Percentiles rank a stretch among this genome's conserved stretches.
Evolutionary conservation across 768 basidiomycete species (phyloP).

Genomic region (Glaciozyma martinii): DNA sequence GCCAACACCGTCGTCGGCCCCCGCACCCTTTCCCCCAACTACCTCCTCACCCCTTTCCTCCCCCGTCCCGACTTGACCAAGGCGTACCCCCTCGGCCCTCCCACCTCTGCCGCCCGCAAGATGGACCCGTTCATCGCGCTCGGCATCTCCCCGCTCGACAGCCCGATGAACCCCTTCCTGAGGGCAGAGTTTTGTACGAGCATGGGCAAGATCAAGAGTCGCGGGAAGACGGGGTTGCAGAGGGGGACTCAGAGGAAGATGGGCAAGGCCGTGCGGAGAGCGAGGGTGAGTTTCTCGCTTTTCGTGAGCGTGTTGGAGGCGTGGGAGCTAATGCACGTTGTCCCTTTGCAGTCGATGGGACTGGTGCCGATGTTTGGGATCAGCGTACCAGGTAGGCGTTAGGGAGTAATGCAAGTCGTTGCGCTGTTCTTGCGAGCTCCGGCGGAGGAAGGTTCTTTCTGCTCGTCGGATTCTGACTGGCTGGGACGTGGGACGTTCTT

Average conservation of each 20-base stretch:
- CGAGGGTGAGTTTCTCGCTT: slow-evolving; percentile 14
- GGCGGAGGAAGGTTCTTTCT: too few relatives aligned
- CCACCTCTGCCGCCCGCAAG: slow-evolving; percentile 10
- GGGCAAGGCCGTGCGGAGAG: slow-evolving; percentile 29
- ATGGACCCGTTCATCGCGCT: slow-evolving; percentile 27
- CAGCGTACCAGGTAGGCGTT: slow-evolving; percentile 8
- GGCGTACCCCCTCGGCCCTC: slow-evolving; percentile 29
- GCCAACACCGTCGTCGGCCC: slow-evolving; percentile 18
- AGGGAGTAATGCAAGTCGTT: neutral
- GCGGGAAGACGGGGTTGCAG: slow-evolving; percentile 29
- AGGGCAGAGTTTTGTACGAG: slow-evolving; percentile 21
- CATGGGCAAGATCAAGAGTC: slow-evolving; percentile 29
- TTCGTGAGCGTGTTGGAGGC: too few relatives aligned
- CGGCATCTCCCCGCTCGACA: slow-evolving; percentile 20
- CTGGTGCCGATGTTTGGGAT: slow-evolving; percentile 20
- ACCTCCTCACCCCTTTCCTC: slow-evolving; percentile 23
- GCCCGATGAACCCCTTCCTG: slow-evolving; percentile 20
- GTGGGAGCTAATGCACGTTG: neutral
- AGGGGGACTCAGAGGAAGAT: slow-evolving; percentile 25
- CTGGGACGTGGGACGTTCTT: too few relatives aligned
- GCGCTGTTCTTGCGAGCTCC: too few relatives aligned
- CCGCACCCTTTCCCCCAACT: slow-evolving; percentile 19
- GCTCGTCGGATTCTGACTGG: too few relatives aligned
- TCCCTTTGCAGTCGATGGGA: slow-evolving; percentile 22
- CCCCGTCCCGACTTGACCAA: slow-evolving; percentile 14